Conservation (phyloP, 805 yeast genomes). For the Suhomyces pyralidae region DNA sequence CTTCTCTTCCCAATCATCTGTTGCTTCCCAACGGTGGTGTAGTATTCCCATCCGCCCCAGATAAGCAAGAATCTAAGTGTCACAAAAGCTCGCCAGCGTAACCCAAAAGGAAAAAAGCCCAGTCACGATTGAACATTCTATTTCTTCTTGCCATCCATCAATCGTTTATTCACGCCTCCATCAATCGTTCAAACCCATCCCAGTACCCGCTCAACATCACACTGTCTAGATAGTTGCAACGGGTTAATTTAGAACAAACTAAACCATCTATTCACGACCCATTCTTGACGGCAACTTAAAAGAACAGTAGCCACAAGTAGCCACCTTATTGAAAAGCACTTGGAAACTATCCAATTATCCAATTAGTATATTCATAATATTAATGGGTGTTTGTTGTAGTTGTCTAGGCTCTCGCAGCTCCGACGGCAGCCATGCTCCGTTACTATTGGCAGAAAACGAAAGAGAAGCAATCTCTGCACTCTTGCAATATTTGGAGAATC, state of each 20-base stretch:
- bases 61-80: background rate
- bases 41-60: background rate
- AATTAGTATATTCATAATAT: background rate
- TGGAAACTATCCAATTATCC: background rate
- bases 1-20: background rate
- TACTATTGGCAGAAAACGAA: conserved; percentile 86
- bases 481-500: conserved; percentile 81
- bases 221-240: background rate
- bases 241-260: background rate
- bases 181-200: background rate
- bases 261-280: background rate
- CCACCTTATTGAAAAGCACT: background rate
- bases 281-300: background rate
- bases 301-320: background rate
- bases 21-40: no score
- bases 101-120: background rate
- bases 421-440: conserved; percentile 68
- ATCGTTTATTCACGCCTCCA: background rate
- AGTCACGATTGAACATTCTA: background rate
- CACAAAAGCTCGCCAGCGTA: background rate
- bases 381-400: conserved; percentile 44
- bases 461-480: conserved; percentile 93
- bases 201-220: background rate
- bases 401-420: conserved; percentile 42
- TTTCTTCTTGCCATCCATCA: conserved; percentile 1